Base-by-base conservation (phyloP, 148 eudicot species). In the Diospyros lotus region DNA sequence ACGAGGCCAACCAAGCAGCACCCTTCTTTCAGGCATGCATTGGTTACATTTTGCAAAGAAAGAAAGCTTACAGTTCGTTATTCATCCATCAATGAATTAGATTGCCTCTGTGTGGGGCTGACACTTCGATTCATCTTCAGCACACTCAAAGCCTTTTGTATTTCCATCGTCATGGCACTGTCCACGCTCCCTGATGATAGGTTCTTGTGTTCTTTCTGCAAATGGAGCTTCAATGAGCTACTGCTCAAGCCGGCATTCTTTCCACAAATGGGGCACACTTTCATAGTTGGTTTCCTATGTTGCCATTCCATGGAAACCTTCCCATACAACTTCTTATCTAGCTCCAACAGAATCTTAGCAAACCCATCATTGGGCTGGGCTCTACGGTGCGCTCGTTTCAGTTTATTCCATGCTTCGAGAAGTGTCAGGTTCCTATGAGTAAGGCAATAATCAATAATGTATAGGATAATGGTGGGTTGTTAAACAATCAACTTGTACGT, bases 311-410 rank as follows among this genome's bases (percentile, higher is more conserved):
- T 95, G 14, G 99, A 95, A n/a, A 85, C 89, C 83, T 91, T 88
- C 14, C 99, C 99, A 46, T 91, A 87, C 80, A 91, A 77, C 79
- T 80, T 84, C 60, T 76, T 82, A 64, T 95, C 99, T 4, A 91
- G 83, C 1, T 89, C 98, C 83, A 89, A 75, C 43, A 95, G 86
- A 52, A 93, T 86, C 81, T 80, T 87, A 60, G 98, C 94, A 86
- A 93, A 95, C n/a, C 99, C 99, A 65, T 93, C 99, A 59, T 95
- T 95, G 63, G 99, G 99, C 58, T 95, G 99, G 46, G 98, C 99
- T 82, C 99, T 86, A 2, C 91, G 89, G 71, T 95, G 99, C 60
- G 81, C 99, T 75, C 86, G 82, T 82, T 85, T 93, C 79, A 95
- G 79, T 46, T 75, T 75, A 77, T 93, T 95, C 99, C 99, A 93